A percentile compares a stretch with the other conserved stretches of the same genome.
These are phyloP conservation scores for Boletus sp. DNA, from an alignment of 768 basidiomycete genomes.

Conservation along the genomic window DNA sequence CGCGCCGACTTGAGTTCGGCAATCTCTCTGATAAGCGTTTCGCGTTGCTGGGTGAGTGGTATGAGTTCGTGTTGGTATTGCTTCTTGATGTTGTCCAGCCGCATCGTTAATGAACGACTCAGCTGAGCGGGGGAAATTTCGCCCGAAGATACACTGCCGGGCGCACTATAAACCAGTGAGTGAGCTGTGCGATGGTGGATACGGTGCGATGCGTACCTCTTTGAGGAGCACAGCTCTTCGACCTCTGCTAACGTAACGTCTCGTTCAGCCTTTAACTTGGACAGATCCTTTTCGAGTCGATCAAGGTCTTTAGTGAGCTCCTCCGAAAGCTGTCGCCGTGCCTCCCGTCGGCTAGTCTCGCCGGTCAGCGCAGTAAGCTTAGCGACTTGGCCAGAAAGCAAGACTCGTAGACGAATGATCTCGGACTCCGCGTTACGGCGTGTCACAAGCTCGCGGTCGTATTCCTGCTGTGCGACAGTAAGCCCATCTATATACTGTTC, in stretches of 20 bases:
- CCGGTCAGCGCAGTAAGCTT: conserved; percentile 81
- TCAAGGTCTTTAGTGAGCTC: conserved; percentile 75
- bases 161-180: conserved; percentile 23
- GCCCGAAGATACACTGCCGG: conserved; percentile 23
- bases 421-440: conserved; percentile 91
- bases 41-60: conserved; percentile 78
- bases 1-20: conserved; percentile 81
- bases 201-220: conserved; percentile 47
- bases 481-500: conserved; percentile 91
- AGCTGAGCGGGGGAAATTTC: conserved; percentile 44
- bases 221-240: conserved; percentile 78
- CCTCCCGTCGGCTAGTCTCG: conserved; percentile 72
- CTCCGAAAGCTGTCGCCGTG: conserved; percentile 72
- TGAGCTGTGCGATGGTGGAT: conserved; percentile 17
- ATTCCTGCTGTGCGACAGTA: conserved; percentile 89
- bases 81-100: conserved; percentile 81
- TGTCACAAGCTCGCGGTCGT: conserved; percentile 84
- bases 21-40: conserved; percentile 76
- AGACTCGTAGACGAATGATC: conserved; percentile 77
- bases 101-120: conserved; percentile 72
- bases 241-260: conserved; percentile 93
- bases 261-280: conserved; percentile 82
- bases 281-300: conserved; percentile 80
- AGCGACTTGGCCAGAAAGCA: conserved; percentile 87
- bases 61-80: conserved; percentile 87